Base-by-base conservation (phyloP, 306 rosid genomes). In the Cajanus cajan region DNA sequence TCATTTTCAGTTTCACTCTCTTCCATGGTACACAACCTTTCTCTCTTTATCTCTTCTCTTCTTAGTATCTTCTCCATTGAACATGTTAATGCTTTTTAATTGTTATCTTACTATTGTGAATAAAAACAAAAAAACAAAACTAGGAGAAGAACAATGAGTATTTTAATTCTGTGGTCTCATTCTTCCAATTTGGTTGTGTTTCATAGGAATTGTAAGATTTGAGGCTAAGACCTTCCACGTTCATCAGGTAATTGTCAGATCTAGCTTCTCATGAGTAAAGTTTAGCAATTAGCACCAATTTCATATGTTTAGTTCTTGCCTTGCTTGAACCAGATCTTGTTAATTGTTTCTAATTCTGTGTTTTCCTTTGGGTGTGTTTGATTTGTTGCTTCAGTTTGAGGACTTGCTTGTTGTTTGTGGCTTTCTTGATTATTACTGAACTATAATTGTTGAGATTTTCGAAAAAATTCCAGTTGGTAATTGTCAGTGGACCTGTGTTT, bases 241-340 rank as follows among this genome's bases (percentile, higher is more conserved):
- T 90, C 78, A 44, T 74, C 57, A 31, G 85, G 95, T 88, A 83
- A 73, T 74, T 79, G 80, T 65, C 86, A 87, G 92, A 90, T 90
- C 95, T 90, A 88, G 85, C 73, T 16, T 54, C 48, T 24, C 21
- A 66, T 34, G 22, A 19, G 54, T 45, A 21, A n/a, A 18, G 4
- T 54, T 25, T 9, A 59, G 51, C 37, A 36, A 47, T 25, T 9
- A 59, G 51, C 37, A 36, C 12, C 65, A 33, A 39, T 66, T 74
- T 76, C 9, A n/a, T 55, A 24, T 33, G 31, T 73, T 31, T 45
- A 37, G 16, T 68, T 54, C 14, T 61, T 33, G 7, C 14, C 5
- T n/a, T 66, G 47, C 19, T 74, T 45, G 16, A 24, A 22, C 44
- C 34, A 44, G 88, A 88, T 86, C 89, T 86, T 71, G 79, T 21